Evolutionary conservation across 2,329 filamentous ascomycete genomes (phyloP), one percentile per base, ranked within the genome.

Genomic region (Botryotinia narcissicola): DNA sequence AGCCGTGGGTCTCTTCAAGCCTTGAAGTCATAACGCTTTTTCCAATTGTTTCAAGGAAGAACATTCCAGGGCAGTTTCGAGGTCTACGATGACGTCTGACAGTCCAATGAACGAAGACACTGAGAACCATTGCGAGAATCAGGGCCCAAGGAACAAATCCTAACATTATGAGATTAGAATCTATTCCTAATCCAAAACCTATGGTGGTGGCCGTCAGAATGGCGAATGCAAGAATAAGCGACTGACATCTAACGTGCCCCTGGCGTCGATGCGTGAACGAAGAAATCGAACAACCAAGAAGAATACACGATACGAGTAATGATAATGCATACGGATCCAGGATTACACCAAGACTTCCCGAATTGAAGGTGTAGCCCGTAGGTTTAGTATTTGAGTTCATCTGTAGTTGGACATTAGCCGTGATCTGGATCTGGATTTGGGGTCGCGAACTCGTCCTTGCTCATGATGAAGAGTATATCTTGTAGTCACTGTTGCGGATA

Each of bases 241-340:
- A 75, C 72, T 83, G 82, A 37, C 78, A 79, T 35, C 68, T 76
- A 63, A 83, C 81, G 40, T 75, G 40, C 12, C 75, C 77, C 62
- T 82, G 81, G 25, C 79, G 78, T 46, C 82, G 78, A 51, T 82
- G 81, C 2, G 78, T 75, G 72, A 82, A 83, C 0, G 82, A 82
- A 18, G 82, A 82, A 14, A 82, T 79, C 9, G 80, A 80, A 60
- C 78, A 82, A 10, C 82, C 82, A 32, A 83, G 79, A 4, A 81
- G 73, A 25, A 83, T 69, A 73, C 81, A 82, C 18, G 81, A 80
- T 35, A 71, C 75, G 22, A 83, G 78, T 78, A 83, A 80, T 40
- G 81, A 61, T 25, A 75, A 75, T 14, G 82, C 79, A n/a, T 81
- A 79, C 20, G 81, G 81, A 46, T 80, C 77, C 44, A 81, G 74